Percentiles rank a stretch among this genome's conserved stretches.
phyloP scores from a whole-genome alignment of 768 basidiomycete genomes.

The Suillus placidus region DNA sequence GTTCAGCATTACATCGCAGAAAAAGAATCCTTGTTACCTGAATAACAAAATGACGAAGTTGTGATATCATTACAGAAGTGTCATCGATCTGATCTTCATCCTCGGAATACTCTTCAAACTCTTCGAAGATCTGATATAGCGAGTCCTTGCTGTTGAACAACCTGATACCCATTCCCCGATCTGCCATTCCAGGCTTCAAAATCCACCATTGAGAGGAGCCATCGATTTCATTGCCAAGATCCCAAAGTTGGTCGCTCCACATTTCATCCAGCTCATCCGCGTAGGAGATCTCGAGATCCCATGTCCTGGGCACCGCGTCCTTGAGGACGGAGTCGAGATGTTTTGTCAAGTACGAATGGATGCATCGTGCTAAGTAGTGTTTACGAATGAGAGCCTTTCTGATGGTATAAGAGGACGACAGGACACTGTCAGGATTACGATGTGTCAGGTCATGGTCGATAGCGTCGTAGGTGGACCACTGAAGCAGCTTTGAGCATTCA shows the following conservation, averaged over 20 bases:
- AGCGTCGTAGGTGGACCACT: conserved; percentile 90
- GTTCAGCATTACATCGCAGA: conserved; percentile 9
- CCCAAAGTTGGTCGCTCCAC: conserved; percentile 92
- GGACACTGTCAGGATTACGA: conserved; percentile 46
- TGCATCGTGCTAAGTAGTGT: conserved; percentile 81
- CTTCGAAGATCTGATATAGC: conserved; percentile 74
- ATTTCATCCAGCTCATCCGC: conserved; percentile 95
- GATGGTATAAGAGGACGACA: conserved; percentile 85
- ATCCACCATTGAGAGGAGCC: conserved; percentile 75
- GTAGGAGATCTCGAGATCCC: conserved; percentile 83
- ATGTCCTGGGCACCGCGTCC: conserved; percentile 68
- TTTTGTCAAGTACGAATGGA: conserved; percentile 75
- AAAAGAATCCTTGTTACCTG: conserved; percentile 57
- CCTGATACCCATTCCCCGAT: conserved; percentile 93
- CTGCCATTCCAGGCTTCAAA: conserved; percentile 96
- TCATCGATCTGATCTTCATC: conserved; percentile 47
- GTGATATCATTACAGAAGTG: conserved; percentile 76
- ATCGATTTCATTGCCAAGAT: conserved; percentile 68
- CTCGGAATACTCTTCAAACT: conserved; percentile 68
- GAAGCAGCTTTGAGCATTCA: conserved; percentile 43
- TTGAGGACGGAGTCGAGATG: conserved; percentile 58
- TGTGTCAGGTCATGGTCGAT: conserved; percentile 78
- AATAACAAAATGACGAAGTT: conserved; percentile 93
- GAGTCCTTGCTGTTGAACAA: conserved; percentile 80
- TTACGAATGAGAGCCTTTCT: conserved; percentile 94